A percentile compares a stretch with the other conserved stretches of the same genome.
Conservation (phyloP, 2,329 filamentous ascomycete genomes). For the Macroventuria anomochaeta region DNA sequence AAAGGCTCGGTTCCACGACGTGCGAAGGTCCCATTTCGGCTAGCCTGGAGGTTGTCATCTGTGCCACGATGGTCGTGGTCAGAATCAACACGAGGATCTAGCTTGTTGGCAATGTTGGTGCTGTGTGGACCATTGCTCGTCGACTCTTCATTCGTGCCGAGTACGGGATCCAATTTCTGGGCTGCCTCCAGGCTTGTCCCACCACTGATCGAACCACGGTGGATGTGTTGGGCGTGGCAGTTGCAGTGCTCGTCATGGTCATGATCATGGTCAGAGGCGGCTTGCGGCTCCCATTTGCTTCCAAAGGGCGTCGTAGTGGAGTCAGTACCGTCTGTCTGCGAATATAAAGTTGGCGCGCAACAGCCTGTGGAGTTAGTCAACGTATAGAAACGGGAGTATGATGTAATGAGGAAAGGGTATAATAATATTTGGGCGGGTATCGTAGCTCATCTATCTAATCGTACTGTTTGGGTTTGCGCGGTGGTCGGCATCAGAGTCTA, state of each 20-base stretch:
- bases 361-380: constrained; percentile 15
- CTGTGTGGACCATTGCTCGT: constrained; percentile 16
- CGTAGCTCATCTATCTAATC: constrained; percentile 23
- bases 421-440: constrained; percentile 20
- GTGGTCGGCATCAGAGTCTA: constrained; percentile 38
- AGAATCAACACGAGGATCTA: constrained; percentile 14
- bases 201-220: constrained; percentile 24
- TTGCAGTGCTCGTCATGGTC: constrained; percentile 7
- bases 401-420: constrained; percentile 17
- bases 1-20: constrained; percentile 11
- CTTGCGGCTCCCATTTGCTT: not conserved
- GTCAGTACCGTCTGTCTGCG: constrained; percentile 17
- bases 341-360: not conserved
- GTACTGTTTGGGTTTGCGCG: constrained; percentile 32
- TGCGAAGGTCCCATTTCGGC: not conserved
- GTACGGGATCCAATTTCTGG: constrained; percentile 24
- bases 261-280: not conserved
- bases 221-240: constrained; percentile 17
- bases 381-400: not conserved
- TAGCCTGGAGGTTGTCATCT: too few relatives aligned
- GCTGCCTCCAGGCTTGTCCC: constrained; percentile 16
- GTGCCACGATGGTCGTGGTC: constrained; percentile 3
- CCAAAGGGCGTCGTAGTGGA: not conserved
- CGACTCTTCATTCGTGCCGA: constrained; percentile 8
- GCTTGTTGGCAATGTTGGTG: constrained; percentile 20